Conservation (phyloP, 169 alveolate genomes). For the Plasmodium relictum region DNA sequence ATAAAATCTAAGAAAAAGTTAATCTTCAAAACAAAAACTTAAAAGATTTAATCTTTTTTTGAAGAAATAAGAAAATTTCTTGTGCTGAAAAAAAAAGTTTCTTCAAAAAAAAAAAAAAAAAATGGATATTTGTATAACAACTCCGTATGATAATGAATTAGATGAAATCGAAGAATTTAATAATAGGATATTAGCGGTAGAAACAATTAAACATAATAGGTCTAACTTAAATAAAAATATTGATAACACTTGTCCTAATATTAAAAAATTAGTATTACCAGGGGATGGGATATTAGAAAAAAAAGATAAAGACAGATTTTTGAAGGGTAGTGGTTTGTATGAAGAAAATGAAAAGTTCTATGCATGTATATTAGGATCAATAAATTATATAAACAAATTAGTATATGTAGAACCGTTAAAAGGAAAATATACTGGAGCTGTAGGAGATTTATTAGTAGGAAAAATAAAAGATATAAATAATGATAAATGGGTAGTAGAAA, state of each 20-base stretch:
- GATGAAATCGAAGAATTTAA: constrained; percentile 72
- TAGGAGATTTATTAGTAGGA: constrained; percentile 91
- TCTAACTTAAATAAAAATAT: constrained; percentile 18
- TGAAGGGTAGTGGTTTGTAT: constrained; percentile 74
- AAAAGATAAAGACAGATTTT: constrained; percentile 62
- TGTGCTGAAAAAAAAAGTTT: background rate
- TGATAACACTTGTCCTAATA: constrained; percentile 60
- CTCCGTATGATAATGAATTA: constrained; percentile 75
- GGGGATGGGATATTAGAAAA: constrained; percentile 68
- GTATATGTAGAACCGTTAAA: constrained; percentile 89
- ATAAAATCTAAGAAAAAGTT: no score
- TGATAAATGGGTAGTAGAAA: constrained; percentile 93
- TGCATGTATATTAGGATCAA: constrained; percentile 70
- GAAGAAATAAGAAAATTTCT: background rate
- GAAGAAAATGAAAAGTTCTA: constrained; percentile 57
- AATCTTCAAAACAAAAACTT: no score
- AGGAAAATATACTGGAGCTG: constrained; percentile 88
- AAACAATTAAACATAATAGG: constrained; percentile 47
- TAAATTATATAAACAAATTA: constrained; percentile 86
- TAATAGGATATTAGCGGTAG: constrained; percentile 36
- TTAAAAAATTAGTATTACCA: constrained; percentile 69
- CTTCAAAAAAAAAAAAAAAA: no score
- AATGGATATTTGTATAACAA: constrained; percentile 68
- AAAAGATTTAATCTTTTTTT: background rate
- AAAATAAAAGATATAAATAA: constrained; percentile 86